phyloP scores from a whole-genome alignment of 305 asterid species.

The Petunia hybrid region DNA sequence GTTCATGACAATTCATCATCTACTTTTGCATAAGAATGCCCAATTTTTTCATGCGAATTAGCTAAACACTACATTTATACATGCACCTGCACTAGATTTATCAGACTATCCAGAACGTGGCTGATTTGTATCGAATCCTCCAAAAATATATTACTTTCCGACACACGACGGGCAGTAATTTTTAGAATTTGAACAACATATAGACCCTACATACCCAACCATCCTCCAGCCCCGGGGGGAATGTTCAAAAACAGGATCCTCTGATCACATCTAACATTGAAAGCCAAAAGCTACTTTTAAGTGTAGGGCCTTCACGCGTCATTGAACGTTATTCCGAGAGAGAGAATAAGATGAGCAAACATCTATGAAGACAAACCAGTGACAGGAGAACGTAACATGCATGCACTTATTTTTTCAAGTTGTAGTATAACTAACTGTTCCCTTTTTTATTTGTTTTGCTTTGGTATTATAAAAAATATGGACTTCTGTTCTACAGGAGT shows the following conservation, averaged over 20 bases:
- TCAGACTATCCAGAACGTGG: too few relatives aligned
- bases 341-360: background rate
- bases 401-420: slow-evolving; percentile 12
- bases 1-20: too few relatives aligned
- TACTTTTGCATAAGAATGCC: too few relatives aligned
- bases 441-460: background rate
- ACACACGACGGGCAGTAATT: too few relatives aligned
- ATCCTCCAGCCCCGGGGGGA: background rate
- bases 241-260: background rate
- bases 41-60: background rate
- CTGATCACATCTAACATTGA: background rate
- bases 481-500: background rate
- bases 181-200: too few relatives aligned
- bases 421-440: background rate
- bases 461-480: background rate
- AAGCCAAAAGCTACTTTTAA: background rate
- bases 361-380: background rate
- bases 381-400: background rate
- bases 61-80: background rate
- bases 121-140: too few relatives aligned
- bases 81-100: too few relatives aligned
- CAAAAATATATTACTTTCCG: too few relatives aligned
- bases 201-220: background rate
- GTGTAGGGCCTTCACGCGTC: slow-evolving; percentile 30
- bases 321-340: background rate